These are phyloP conservation scores for Cotoneaster glaucophyllus DNA, from an alignment of 306 rosid species.

Conservation along the genomic window DNA sequence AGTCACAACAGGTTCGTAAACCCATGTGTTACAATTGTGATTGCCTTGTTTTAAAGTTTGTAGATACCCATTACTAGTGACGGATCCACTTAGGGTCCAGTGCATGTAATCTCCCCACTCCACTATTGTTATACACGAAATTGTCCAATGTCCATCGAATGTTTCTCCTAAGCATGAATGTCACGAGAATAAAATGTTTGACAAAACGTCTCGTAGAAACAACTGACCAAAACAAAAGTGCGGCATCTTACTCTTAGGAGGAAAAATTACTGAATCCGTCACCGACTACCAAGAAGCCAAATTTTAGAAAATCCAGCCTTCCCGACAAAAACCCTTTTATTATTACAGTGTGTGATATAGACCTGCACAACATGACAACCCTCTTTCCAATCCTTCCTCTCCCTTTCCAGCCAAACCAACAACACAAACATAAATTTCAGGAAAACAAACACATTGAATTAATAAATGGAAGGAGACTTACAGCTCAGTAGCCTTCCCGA, in stretches of 20 bases:
- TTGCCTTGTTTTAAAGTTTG: neutral
- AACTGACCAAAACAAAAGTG: too few relatives aligned
- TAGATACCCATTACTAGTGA: neutral
- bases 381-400: constrained; percentile 14
- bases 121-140: neutral
- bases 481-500: constrained; percentile 23
- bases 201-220: too few relatives aligned
- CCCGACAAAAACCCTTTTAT: neutral
- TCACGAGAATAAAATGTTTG: neutral
- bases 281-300: neutral
- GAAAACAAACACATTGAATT: constrained; percentile 15
- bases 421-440: constrained; percentile 8
- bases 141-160: neutral
- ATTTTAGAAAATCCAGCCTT: neutral
- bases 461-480: constrained; percentile 1
- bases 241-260: too few relatives aligned
- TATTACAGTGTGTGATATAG: neutral
- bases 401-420: constrained; percentile 23
- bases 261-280: too few relatives aligned
- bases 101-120: neutral
- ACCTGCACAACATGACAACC: constrained; percentile 21
- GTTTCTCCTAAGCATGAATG: neutral
- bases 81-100: neutral
- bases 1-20: too few relatives aligned
- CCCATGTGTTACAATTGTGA: neutral